Evolutionary conservation across 2,329 filamentous ascomycete species (phyloP).

Genomic region (Moelleriella libera): DNA sequence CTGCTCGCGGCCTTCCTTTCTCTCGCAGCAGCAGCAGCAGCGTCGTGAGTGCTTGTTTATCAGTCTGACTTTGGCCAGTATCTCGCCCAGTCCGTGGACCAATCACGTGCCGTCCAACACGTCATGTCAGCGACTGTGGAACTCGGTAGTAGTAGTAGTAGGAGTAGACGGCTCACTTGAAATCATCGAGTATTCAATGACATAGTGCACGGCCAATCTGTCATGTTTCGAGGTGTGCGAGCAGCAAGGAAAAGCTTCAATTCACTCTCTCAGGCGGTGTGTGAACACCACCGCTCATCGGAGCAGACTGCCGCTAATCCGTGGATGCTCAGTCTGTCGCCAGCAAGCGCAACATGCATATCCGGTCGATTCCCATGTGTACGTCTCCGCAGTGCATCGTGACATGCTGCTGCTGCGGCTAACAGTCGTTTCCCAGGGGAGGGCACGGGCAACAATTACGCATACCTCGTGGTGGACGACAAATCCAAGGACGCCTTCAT

Average conservation of each 20-base stretch:
- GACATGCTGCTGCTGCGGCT: conserved; percentile 2
- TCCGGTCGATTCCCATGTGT: conserved; percentile 85
- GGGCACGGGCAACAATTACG: conserved; percentile 70
- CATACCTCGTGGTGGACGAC: conserved; percentile 68
- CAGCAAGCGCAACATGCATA: conserved; percentile 49
- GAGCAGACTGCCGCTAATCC: background rate
- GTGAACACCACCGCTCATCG: background rate
- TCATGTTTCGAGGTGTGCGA: background rate
- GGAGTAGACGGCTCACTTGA: no score
- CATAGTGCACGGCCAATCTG: background rate
- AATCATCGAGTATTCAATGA: no score
- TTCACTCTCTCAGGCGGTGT: background rate
- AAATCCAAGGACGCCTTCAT: conserved; percentile 66
- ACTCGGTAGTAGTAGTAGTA: no score
- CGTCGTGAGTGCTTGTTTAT: no score
- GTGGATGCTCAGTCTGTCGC: background rate
- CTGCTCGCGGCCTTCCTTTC: no score
- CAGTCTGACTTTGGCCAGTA: no score
- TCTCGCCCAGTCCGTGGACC: no score
- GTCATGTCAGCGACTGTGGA: background rate
- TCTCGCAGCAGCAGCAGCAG: no score
- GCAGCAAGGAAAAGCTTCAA: background rate
- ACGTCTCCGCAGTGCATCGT: conserved; percentile 19
- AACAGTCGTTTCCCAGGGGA: conserved; percentile 41
- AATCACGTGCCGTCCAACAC: conserved; percentile 1